phyloP scores from a whole-genome alignment of 2,329 filamentous ascomycete genomes.

The Trematosphaeria pertusa region DNA sequence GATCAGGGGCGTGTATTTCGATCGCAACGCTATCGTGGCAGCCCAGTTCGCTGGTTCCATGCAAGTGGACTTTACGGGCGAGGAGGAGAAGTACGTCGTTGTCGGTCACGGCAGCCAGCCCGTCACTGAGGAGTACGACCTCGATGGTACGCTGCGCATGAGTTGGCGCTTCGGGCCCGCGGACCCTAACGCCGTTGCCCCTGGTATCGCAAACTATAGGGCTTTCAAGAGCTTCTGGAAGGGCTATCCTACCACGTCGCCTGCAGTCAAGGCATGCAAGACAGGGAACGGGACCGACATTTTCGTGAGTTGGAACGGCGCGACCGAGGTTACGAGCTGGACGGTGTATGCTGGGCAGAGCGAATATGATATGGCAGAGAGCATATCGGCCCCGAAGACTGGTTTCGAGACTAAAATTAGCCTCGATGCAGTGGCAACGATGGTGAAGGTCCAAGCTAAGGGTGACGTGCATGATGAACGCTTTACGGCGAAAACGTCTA shows the following conservation, averaged over 20 bases:
- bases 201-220: constrained; percentile 1
- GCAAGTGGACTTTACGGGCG: constrained; percentile 2
- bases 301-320: constrained; percentile 5
- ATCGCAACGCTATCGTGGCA: constrained; percentile 3
- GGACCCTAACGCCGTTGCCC: neutral
- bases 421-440: too few species aligned
- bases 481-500: too few species aligned
- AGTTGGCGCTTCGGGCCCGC: constrained; percentile 4
- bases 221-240: constrained; percentile 4
- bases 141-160: constrained; percentile 3
- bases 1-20: neutral
- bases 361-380: too few species aligned
- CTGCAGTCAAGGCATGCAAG: constrained; percentile 5
- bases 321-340: constrained; percentile 3
- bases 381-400: too few species aligned
- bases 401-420: too few species aligned
- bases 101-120: constrained; percentile 4
- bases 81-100: neutral
- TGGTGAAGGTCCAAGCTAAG: too few species aligned
- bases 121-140: constrained; percentile 3
- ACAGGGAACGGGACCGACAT: constrained; percentile 1
- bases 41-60: constrained; percentile 4
- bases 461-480: too few species aligned
- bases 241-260: constrained; percentile 3
- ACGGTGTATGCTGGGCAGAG: too few species aligned